Base-by-base conservation (phyloP, 352 stramenopile genomes). In the Halophytophthora polymorphica region DNA sequence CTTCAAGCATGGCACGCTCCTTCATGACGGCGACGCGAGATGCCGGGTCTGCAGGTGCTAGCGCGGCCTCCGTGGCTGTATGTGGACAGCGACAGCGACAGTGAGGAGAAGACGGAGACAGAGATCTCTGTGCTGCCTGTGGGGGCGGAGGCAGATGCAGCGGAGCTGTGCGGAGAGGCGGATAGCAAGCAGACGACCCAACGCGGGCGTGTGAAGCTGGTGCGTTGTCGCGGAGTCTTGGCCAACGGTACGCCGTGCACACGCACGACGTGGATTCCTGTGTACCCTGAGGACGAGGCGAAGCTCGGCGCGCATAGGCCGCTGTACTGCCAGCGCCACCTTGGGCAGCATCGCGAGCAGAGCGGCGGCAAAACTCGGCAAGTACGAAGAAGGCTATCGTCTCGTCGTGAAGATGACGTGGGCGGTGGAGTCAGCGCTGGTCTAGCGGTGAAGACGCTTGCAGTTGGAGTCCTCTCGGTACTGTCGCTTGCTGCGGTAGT, bases 261-360 rank as follows among this genome's bases (percentile, higher is more conserved):
- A 23, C 38, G 53, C 4, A 61, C 53, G 25, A 38, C 48, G 3
- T n/a, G 42, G 54, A 18, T 52, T 11, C 14, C 41, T 7, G 10
- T n/a, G 47, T 2, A 7, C 6, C 13, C 15, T 14, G 8, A 13
- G 12, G 29, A 34, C 10, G 17, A 36, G 31, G 22, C 4, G 35
- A 6, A 12, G 3, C 2, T 2, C 3, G 12, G 14, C 19, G 14
- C 13, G 45, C 5, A 33, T 6, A 12, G 6, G 12, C 29, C 29
- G 29, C 6, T 49, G n/a, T 62, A 34, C 13, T 62, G 55, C 25
- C 53, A 58, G 17, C 48, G 55, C 1, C 55, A 62, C 29, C 33
- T 12, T 6, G 6, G 12, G 29, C 29, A 31, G 12, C 35, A 53
- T 12, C 48, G 58, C 19, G 22, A 15, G 38, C 23, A 25, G 2